phyloP scores from a whole-genome alignment of 495 filamentous ascomycete genomes.

The Penicillium tannophilum region DNA sequence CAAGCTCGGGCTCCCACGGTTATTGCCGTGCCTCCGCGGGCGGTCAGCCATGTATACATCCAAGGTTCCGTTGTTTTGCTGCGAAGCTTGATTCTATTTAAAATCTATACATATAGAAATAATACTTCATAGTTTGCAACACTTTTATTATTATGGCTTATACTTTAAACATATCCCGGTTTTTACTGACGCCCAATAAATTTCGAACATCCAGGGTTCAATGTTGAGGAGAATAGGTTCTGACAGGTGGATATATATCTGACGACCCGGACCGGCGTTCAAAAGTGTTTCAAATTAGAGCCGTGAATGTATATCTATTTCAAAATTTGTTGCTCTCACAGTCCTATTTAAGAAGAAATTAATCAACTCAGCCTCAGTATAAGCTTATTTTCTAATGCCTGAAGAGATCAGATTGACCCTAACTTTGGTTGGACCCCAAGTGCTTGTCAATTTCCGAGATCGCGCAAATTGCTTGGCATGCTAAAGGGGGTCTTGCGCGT shows the following conservation, averaged over 20 bases:
- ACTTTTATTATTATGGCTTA: too few relatives aligned
- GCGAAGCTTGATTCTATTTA: background rate
- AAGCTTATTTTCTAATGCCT: background rate
- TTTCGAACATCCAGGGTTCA: too few relatives aligned
- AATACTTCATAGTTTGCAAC: background rate
- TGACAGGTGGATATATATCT: background rate
- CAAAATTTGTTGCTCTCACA: background rate
- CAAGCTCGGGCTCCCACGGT: background rate
- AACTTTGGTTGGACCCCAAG: background rate
- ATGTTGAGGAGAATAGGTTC: background rate
- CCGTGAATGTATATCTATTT: background rate
- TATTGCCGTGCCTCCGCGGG: slow-evolving; percentile 7
- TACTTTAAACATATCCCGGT: too few relatives aligned
- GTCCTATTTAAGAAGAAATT: too few relatives aligned
- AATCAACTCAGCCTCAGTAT: background rate
- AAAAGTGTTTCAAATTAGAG: too few relatives aligned
- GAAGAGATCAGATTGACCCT: background rate
- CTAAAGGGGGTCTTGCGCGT: background rate
- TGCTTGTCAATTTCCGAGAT: background rate
- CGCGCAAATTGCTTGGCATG: slow-evolving; percentile 2
- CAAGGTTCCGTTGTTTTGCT: background rate
- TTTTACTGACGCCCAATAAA: too few relatives aligned
- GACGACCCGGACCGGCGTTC: too few relatives aligned
- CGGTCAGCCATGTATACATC: slow-evolving; percentile 5
- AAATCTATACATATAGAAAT: background rate